Base-by-base conservation (phyloP, 176 grass and related monocot species). In the Thinopyrum elongatum region DNA sequence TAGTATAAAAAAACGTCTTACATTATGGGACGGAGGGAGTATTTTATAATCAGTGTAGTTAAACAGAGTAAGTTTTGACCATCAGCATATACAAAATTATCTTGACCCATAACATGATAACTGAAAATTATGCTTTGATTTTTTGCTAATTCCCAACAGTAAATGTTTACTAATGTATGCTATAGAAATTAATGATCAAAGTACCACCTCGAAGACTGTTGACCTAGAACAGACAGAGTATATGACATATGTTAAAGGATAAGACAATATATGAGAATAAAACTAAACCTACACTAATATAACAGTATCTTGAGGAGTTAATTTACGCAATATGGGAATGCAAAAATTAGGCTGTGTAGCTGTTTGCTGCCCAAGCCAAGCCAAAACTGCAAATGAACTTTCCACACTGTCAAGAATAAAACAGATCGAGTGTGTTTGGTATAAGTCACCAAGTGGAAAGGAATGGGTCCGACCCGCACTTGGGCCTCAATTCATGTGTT, bases 231-330 rank as follows among this genome's bases (percentile, higher is more conserved):
- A 68, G 34, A 69, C 8, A 28, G 9, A 77, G 28, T 14, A 39
- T 23, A 77, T 22, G 74, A 59, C 62, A 51, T 2, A n/a, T 35
- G 41, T 16, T 23, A 15, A 71, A 35, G 22, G 19, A 22, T 82
- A 82, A 44, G 42, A 82, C 29, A 70, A 67, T 68, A 72, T 34
- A 74, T 63, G 22, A 22, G 51, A 79, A 80, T 51, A 70, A 70
- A 84, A 41, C 7, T 79, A 38, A 39, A 78, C 63, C 34, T 55
- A 65, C 31, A 77, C 60, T 66, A 47, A 75, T 33, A 81, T 29
- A 60, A 62, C 35, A 77, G n/a, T 34, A 84, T 65, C 29, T 14
- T 65, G 23, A 65, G 42, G 33, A 1, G 67, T 70, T 70, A 44
- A 38, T 44, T 55, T 80, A 62, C 77, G 46, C 5, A 69, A 70